Evolutionary conservation across 345 rosid species (phyloP).

Genomic region (Eucalyptus virginea): DNA sequence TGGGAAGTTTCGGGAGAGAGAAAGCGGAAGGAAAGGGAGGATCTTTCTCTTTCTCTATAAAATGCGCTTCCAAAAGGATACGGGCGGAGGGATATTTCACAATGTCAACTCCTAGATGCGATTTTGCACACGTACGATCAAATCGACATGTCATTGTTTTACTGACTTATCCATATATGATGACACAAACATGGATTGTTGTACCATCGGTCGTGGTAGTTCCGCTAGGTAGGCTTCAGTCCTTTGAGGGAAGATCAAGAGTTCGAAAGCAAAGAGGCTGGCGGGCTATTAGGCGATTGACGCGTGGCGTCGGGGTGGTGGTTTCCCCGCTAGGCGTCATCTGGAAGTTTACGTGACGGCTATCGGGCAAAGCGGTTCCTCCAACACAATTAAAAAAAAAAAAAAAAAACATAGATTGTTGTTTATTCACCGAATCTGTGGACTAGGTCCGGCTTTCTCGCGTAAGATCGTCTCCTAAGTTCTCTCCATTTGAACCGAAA

Average conservation of each 20-base stretch:
- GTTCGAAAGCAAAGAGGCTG: too few relatives aligned
- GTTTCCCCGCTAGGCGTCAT: too few relatives aligned
- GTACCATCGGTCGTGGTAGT: too few relatives aligned
- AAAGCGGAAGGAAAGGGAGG: background rate
- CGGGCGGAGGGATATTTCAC: background rate
- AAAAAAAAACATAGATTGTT: too few relatives aligned
- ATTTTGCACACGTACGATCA: background rate
- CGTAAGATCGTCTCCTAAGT: rapidly evolving
- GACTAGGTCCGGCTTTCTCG: background rate
- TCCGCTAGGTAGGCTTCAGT: too few relatives aligned
- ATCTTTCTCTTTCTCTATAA: background rate
- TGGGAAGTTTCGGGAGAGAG: background rate
- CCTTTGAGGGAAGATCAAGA: too few relatives aligned
- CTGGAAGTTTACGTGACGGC: too few relatives aligned
- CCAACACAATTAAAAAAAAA: too few relatives aligned
- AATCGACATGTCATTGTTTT: background rate
- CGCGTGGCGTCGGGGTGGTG: too few relatives aligned
- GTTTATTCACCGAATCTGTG: background rate
- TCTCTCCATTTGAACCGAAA: background rate
- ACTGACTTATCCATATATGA: background rate
- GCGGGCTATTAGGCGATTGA: too few relatives aligned
- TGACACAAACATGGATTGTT: background rate
- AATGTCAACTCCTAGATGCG: background rate
- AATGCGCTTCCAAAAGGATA: rapidly evolving
- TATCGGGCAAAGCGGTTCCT: too few relatives aligned